These are phyloP conservation scores for Tulasnella sp. DNA, from an alignment of 768 basidiomycete species.

Conservation along the genomic window DNA sequence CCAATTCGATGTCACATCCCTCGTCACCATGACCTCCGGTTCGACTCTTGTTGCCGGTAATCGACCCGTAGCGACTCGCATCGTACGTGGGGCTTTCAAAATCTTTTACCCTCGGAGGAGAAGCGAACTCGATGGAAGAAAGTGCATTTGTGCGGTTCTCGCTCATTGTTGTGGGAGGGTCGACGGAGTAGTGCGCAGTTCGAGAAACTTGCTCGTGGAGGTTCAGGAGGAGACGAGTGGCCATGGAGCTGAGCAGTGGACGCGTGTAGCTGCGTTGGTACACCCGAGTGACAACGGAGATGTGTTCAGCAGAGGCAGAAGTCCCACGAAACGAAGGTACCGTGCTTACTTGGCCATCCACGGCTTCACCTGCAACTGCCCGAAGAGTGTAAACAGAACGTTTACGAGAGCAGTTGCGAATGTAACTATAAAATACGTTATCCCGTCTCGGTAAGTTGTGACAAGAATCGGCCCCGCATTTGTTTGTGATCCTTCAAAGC, in stretches of 20 bases:
- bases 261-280: background rate
- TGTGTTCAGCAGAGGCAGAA: background rate
- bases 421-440: background rate
- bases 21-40: background rate
- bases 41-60: background rate
- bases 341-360: background rate
- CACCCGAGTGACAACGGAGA: background rate
- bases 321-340: background rate
- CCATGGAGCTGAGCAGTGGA: background rate
- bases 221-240: background rate
- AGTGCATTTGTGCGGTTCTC: background rate
- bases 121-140: background rate
- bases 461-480: background rate
- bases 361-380: background rate
- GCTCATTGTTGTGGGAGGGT: background rate
- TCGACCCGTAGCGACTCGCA: background rate
- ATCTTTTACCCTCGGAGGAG: background rate
- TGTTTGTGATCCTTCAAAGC: background rate
- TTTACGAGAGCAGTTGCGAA: background rate
- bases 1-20: background rate
- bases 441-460: background rate
- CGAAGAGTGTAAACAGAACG: background rate
- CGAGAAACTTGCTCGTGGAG: background rate
- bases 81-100: background rate
- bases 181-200: background rate